phyloP scores from a whole-genome alignment of 768 basidiomycete species.

The Trametes coccinea region DNA sequence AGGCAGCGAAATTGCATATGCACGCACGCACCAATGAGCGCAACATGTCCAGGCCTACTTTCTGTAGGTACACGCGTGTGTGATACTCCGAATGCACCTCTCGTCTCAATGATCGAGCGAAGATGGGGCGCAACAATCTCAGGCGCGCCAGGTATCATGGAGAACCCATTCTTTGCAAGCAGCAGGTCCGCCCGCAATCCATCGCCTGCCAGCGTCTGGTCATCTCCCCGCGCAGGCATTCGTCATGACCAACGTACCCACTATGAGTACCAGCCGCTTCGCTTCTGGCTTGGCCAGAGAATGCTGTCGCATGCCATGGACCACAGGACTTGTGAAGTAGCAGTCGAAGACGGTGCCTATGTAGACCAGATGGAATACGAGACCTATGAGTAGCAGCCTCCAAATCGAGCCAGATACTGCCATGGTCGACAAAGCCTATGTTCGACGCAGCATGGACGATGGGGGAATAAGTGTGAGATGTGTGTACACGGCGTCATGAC shows the following conservation, averaged over 20 bases:
- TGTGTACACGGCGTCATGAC: neutral
- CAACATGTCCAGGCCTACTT: slow-evolving; percentile 86
- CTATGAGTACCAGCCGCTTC: slow-evolving; percentile 76
- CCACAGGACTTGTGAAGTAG: slow-evolving; percentile 84
- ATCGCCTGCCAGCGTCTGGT: slow-evolving; percentile 53
- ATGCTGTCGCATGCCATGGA: slow-evolving; percentile 70
- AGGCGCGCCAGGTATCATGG: slow-evolving; percentile 49
- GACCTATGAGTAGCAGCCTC: slow-evolving; percentile 59
- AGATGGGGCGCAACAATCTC: slow-evolving; percentile 73
- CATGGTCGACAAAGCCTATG: neutral
- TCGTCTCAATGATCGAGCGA: slow-evolving; percentile 59
- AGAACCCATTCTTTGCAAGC: slow-evolving; percentile 64
- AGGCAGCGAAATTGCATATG: neutral
- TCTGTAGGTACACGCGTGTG: slow-evolving; percentile 89
- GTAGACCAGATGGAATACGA: slow-evolving; percentile 74
- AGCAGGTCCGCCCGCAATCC: slow-evolving; percentile 82
- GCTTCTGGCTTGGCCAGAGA: slow-evolving; percentile 50
- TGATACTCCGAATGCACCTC: slow-evolving; percentile 81
- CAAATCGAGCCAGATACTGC: slow-evolving; percentile 15
- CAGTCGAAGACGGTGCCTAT: slow-evolving; percentile 80
- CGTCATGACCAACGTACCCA: slow-evolving; percentile 48
- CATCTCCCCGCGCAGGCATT: neutral
- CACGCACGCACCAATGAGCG: slow-evolving; percentile 64
- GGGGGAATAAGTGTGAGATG: neutral
- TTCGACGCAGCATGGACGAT: neutral